Percentiles rank a stretch among this genome's conserved stretches.
Evolutionary conservation across 371 early-diverging fungal species (phyloP).

Genomic region (Phascolomyces articulosus): DNA sequence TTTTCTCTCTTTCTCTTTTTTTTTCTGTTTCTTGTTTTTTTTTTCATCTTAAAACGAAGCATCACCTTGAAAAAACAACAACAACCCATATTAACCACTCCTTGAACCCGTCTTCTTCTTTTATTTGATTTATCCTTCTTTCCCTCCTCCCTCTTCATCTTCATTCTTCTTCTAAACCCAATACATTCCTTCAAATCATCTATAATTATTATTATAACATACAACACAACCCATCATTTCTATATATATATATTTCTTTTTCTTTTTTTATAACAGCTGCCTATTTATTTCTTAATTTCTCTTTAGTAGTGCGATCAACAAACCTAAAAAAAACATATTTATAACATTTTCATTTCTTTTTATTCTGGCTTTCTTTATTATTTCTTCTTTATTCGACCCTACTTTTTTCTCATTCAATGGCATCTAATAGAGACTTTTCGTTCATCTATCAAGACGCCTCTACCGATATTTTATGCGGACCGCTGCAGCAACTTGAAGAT

Average conservation of each 20-base stretch:
- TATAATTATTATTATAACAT: background rate
- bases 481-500: background rate
- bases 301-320: conserved; percentile 4
- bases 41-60: background rate
- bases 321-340: background rate
- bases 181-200: background rate
- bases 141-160: background rate
- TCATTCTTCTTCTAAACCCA: background rate
- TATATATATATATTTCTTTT: background rate
- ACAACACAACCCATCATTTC: background rate
- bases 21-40: too few relatives aligned
- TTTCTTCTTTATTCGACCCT: background rate
- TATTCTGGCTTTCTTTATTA: background rate
- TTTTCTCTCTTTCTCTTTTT: too few relatives aligned
- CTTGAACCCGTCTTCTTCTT: too few relatives aligned
- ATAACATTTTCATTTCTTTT: too few relatives aligned
- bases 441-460: background rate
- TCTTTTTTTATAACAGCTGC: background rate
- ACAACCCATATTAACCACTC: too few relatives aligned
- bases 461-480: conserved; percentile 3
- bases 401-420: background rate
- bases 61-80: too few relatives aligned
- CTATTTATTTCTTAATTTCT: background rate
- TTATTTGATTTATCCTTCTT: background rate
- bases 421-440: background rate